phyloP scores from a whole-genome alignment of 129 eudicot genomes.

The Helichrysum umbraculigerum region DNA sequence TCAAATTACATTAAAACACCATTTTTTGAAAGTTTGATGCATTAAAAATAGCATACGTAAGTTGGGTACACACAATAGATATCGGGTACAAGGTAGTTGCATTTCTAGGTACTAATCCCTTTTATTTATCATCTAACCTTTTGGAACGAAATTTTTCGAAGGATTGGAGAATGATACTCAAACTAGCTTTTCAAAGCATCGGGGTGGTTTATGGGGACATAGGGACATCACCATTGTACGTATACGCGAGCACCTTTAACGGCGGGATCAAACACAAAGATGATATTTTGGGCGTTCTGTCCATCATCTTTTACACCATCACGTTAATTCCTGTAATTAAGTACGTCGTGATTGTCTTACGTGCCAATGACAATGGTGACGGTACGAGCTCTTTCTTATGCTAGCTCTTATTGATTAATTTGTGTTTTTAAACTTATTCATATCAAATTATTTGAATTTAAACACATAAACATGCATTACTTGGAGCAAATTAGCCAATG shows the following conservation, averaged over 20 bases:
- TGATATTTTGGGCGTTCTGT: constrained; percentile 67
- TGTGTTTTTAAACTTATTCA: background rate
- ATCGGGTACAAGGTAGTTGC: no score
- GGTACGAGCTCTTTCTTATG: constrained; percentile 38
- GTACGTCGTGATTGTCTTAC: constrained; percentile 66
- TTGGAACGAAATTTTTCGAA: background rate
- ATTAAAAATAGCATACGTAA: no score
- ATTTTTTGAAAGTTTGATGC: no score
- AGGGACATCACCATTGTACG: constrained; percentile 86
- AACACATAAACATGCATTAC: no score
- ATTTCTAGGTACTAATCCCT: no score
- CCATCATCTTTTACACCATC: constrained; percentile 69
- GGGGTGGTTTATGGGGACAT: constrained; percentile 86
- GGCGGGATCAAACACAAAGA: constrained; percentile 62
- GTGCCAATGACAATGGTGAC: constrained; percentile 80
- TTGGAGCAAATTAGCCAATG: no score
- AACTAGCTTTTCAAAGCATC: constrained; percentile 76
- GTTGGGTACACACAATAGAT: no score
- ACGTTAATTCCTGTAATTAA: constrained; percentile 78
- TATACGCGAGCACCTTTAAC: constrained; percentile 52
- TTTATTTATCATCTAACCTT: no score
- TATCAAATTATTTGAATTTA: no score
- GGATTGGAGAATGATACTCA: constrained; percentile 55
- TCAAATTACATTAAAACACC: no score
- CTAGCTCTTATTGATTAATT: background rate